Evolutionary conservation across 2,329 filamentous ascomycete species (phyloP), one percentile per base, ranked within the genome.

Genomic region (Microsporum canis): DNA sequence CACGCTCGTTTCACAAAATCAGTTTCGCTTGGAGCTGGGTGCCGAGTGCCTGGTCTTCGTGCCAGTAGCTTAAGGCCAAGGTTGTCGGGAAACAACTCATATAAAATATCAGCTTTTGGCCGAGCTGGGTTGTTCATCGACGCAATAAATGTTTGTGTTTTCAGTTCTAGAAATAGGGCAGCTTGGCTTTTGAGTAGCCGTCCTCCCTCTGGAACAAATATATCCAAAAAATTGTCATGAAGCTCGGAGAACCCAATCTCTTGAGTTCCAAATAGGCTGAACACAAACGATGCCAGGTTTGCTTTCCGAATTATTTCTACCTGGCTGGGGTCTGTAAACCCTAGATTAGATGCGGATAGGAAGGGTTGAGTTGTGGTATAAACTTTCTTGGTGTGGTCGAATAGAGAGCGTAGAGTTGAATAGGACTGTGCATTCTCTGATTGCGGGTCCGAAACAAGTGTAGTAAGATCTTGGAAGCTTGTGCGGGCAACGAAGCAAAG

Each of bases 121-220:
- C 77, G 78, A 60, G 84, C 79, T 47, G 78, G 79, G 66, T 79
- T 81, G 65, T 82, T 79, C 67, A 84, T 76, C 3, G 82, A 81
- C 3, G 82, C 83, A 61, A 87, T 83, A 66, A 85, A 87, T 12
- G 84, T 83, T 69, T 87, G 84, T 1, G 84, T 86, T 71, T 87
- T 87, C 17, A 87, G 72, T 63, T 86, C 84, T 12, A 87, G 76
- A 65, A 81, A 85, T 31, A 87, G 73, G 12, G 80, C 78, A 1
- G 81, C 82, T 66, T 85, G 83, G 63, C 80, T 81, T 66, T 84
- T 84, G 23, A 84, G 71, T 27, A 87, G 69, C 8, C 81, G 76
- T 41, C 78, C 78, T 29, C 82, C 81, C 60, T 84, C 79, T 0
- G 82, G 80, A 6, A 85, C 81, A 68, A 87, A 87, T 0, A 82